Conservation (phyloP, 495 filamentous ascomycete species). For the Penicillium tannophilum region DNA sequence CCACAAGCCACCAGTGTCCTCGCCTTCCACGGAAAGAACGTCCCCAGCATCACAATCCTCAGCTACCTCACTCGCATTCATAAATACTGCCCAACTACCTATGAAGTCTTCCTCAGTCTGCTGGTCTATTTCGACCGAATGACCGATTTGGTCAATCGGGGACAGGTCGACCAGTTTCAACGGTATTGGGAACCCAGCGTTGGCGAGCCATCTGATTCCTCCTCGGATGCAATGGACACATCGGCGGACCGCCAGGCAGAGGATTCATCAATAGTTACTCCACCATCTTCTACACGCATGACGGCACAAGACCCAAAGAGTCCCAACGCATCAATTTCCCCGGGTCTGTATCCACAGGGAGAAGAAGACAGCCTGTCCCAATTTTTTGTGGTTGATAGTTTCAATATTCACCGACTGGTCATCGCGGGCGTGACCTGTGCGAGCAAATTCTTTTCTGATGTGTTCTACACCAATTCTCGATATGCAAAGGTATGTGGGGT, state of each 20-base stretch:
- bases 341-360: conserved; percentile 37
- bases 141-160: conserved; percentile 92
- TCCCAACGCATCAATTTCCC: conserved; percentile 36
- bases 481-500: conserved; percentile 86
- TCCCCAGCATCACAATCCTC: conserved; percentile 93
- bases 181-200: conserved; percentile 26
- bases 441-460: conserved; percentile 99
- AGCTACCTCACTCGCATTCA: conserved; percentile 97
- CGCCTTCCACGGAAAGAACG: conserved; percentile 99
- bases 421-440: conserved; percentile 98
- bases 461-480: conserved; percentile 98
- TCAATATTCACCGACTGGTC: conserved; percentile 96
- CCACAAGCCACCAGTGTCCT: conserved; percentile 86
- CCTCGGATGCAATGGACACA: conserved; percentile 18
- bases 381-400: conserved; percentile 98
- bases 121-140: conserved; percentile 99
- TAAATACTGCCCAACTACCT: conserved; percentile 98
- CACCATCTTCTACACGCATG: conserved; percentile 37
- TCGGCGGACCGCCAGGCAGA: conserved; percentile 19
- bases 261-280: conserved; percentile 38
- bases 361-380: conserved; percentile 67
- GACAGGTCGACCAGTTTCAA: conserved; percentile 52
- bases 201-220: conserved; percentile 12
- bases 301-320: conserved; percentile 37
- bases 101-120: conserved; percentile 94